These are phyloP conservation scores for Plectranthus barbatus DNA, from an alignment of 257 asterid species.

Conservation along the genomic window DNA sequence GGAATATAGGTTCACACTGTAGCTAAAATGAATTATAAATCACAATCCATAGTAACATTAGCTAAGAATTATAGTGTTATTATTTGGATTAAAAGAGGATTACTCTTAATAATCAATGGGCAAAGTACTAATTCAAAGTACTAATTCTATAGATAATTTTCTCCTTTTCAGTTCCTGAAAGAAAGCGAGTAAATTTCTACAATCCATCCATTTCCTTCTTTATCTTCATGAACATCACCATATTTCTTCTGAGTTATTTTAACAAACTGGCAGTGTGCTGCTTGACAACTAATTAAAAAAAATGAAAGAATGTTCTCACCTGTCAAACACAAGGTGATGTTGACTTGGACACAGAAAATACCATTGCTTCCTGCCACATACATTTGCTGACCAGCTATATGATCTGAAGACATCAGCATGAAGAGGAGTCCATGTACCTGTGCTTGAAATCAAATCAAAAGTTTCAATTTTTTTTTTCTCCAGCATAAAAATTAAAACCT, in stretches of 20 bases:
- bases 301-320: constrained; percentile 25
- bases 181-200: not conserved
- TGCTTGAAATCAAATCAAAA: constrained; percentile 5
- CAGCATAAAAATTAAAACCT: not conserved
- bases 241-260: not conserved
- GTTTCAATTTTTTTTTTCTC: not conserved
- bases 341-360: constrained; percentile 77
- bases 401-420: constrained; percentile 99
- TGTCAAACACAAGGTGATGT: constrained; percentile 69
- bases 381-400: constrained; percentile 97
- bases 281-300: not conserved
- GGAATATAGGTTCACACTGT: not conserved
- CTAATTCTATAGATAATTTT: not conserved
- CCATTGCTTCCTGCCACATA: constrained; percentile 92
- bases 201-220: not conserved
- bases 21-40: not conserved
- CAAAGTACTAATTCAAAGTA: no score
- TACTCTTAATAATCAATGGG: not conserved
- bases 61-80: not conserved
- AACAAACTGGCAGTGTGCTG: not conserved
- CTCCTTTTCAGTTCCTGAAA: not conserved
- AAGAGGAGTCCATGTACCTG: constrained; percentile 98
- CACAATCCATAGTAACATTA: not conserved
- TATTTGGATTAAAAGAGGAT: not conserved
- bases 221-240: not conserved